These are phyloP conservation scores for Pseudopyrenochaeta lycopersici DNA, from an alignment of 2,329 filamentous ascomycete species.

Conservation along the genomic window DNA sequence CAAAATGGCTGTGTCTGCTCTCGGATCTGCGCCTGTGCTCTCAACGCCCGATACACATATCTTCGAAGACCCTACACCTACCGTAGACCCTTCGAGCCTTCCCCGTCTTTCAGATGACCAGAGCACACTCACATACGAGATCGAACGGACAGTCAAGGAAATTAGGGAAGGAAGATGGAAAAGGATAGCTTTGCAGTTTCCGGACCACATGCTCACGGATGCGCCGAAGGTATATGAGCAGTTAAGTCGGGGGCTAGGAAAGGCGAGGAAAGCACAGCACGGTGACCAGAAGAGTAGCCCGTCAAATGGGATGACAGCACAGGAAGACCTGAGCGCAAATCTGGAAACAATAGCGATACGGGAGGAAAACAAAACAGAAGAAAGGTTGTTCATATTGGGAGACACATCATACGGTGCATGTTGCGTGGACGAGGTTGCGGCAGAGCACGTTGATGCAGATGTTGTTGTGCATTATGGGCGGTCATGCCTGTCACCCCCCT, in stretches of 20 bases:
- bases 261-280: constrained; percentile 23
- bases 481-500: constrained; percentile 89
- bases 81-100: constrained; percentile 46
- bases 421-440: constrained; percentile 96
- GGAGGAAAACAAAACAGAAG: constrained; percentile 28
- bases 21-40: constrained; percentile 62
- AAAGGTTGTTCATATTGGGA: constrained; percentile 80
- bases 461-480: constrained; percentile 94
- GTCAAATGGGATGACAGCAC: constrained; percentile 10
- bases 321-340: constrained; percentile 25
- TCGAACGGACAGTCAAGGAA: constrained; percentile 78
- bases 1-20: constrained; percentile 38
- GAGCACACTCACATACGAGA: constrained; percentile 81
- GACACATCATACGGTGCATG: constrained; percentile 98
- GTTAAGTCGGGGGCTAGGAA: constrained; percentile 63
- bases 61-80: constrained; percentile 62
- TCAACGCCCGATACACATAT: constrained; percentile 71
- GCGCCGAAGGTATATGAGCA: constrained; percentile 79
- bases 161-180: constrained; percentile 76
- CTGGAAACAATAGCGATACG: constrained; percentile 21
- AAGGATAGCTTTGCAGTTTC: constrained; percentile 91
- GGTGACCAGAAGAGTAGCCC: constrained; percentile 4
- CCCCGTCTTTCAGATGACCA: constrained; percentile 69
- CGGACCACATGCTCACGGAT: constrained; percentile 89
- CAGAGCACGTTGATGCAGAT: constrained; percentile 90